Base-by-base conservation (phyloP, 2,329 filamentous ascomycete genomes). In the Blastomyces parvus region DNA sequence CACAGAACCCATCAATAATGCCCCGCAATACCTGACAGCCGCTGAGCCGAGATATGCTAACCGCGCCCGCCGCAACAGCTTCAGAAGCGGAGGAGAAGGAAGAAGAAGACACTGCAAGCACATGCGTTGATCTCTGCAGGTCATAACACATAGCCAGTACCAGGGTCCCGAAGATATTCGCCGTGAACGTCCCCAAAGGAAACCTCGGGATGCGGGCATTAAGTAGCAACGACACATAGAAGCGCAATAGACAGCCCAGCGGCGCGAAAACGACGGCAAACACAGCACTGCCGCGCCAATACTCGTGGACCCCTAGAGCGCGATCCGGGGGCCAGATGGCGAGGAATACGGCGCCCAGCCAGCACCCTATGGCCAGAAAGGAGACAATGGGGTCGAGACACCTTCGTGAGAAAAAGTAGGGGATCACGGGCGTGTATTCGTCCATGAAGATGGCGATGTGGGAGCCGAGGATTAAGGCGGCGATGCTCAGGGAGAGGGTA, bases 181-280 rank as follows among this genome's bases (percentile, higher is more conserved):
- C 90, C 0, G 79, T 77, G 69, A 97, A 96, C 0, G 93, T 97
- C 2, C 93, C 93, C 0, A 97, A 74, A 0, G 93, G 93, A 68
- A 97, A 97, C 0, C 82, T 77, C 0, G 85, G 74, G 0, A 85
- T 68, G 25, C 84, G 80, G 0, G 83, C 78, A 69, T 97, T 97
- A n/a, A 96, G 82, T 30, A 79, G 74, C 7, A 89, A 72, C 0
- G 88, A 88, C 0, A 84, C 74, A 72, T 91, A 92, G 77, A 89
- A 96, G 3, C 93, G 84, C 0, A 82, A 72, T 0, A 96, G 76
- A 68, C 88, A 92, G 0, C 93, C 93, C 0, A 90, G 68, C 0
- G 93, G 93, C 0, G 91, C 89, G 69, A 97, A 94, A 1, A 91
- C 86, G 33, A 94, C 79, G 0, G 91, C 84, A 69, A 96, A 93